Evolutionary conservation across 2,329 filamentous ascomycete species (phyloP).

Genomic region (Diaporthe ampelina): DNA sequence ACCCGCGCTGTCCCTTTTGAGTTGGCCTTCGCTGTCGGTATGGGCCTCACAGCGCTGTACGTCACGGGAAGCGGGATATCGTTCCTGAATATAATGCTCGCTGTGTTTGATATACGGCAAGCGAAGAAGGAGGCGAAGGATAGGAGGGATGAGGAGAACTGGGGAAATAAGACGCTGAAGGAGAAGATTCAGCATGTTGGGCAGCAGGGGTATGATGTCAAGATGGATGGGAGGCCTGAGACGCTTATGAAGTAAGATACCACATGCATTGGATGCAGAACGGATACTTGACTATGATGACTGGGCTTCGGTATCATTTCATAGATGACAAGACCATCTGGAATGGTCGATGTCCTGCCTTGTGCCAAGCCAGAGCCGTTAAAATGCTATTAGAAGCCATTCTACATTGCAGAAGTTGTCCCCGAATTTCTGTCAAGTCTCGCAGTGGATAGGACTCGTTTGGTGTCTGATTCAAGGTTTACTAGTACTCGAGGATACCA

Average conservation of each 20-base stretch:
- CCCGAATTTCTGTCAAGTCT: no score
- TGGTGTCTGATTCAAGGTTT: no score
- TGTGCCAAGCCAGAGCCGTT: not conserved
- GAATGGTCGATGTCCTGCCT: not conserved
- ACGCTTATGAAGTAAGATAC: not conserved
- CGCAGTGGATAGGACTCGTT: no score
- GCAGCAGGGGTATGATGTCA: not conserved
- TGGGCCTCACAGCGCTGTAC: constrained; percentile 45
- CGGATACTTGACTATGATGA: accelerated
- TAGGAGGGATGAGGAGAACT: constrained; percentile 24
- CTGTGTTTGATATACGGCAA: not conserved
- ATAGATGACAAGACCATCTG: not conserved
- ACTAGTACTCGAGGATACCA: no score
- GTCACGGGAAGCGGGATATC: constrained; percentile 45
- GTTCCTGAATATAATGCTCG: constrained; percentile 43
- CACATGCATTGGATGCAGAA: accelerated
- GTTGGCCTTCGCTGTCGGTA: constrained; percentile 45
- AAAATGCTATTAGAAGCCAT: not conserved
- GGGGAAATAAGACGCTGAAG: constrained; percentile 8
- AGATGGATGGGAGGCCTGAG: not conserved
- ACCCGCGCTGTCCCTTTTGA: constrained; percentile 49
- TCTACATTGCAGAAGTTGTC: no score
- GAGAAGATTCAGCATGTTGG: constrained; percentile 28
- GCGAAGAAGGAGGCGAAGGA: constrained; percentile 23
- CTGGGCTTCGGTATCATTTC: not conserved